Conservation (phyloP, 768 basidiomycete genomes). For the Phanerochaete carnosa region DNA sequence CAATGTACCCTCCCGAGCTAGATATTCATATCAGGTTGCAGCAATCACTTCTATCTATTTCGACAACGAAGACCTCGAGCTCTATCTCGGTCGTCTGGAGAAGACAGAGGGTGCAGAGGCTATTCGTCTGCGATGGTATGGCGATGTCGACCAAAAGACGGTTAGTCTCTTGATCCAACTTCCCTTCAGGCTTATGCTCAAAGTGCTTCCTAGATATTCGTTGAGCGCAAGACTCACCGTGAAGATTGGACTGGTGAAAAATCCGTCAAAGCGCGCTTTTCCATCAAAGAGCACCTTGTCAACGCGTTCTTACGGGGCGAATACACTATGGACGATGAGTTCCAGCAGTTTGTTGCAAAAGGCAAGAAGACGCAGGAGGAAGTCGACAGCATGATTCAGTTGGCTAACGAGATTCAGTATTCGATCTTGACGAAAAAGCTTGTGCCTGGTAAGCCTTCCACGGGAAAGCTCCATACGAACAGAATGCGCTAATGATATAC, state of each 20-base stretch:
- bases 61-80: conserved; percentile 91
- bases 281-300: conserved; percentile 90
- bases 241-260: conserved; percentile 99
- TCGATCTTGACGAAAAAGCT: conserved; percentile 78
- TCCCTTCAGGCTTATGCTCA: neutral
- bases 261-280: conserved; percentile 95
- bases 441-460: conserved; percentile 58
- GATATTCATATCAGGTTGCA: conserved; percentile 22
- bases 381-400: conserved; percentile 90
- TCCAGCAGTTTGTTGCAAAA: conserved; percentile 79
- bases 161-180: conserved; percentile 37
- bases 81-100: conserved; percentile 94
- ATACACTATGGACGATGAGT: conserved; percentile 91
- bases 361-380: conserved; percentile 93
- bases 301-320: conserved; percentile 89
- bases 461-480: neutral
- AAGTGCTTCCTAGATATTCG: conserved; percentile 57
- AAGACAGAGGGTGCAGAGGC: conserved; percentile 99
- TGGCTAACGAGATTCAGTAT: conserved; percentile 97
- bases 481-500: neutral
- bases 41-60: conserved; percentile 98
- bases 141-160: conserved; percentile 77
- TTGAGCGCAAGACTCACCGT: conserved; percentile 88
- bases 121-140: conserved; percentile 95
- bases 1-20: neutral